A percentile compares a stretch with the other conserved stretches of the same genome.
Evolutionary conservation across 1,284 basidiomycete genomes (phyloP).

Genomic region (Malassezia equina): DNA sequence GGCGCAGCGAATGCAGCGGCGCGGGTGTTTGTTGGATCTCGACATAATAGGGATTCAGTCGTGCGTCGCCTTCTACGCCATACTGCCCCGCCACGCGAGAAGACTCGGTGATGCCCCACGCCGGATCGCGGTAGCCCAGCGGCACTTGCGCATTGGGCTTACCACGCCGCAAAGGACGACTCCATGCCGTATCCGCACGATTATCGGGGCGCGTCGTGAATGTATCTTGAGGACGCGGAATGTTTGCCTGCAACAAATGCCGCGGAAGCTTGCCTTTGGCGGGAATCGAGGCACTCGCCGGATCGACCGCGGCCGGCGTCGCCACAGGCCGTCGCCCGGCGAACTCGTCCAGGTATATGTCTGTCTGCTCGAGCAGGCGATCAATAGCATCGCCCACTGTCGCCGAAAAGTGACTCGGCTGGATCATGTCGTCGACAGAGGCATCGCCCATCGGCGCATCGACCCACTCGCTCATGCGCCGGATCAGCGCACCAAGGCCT

Average conservation of each 20-base stretch:
- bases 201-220: slow-evolving; percentile 43
- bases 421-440: not conserved
- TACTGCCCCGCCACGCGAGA: slow-evolving; percentile 29
- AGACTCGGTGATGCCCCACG: slow-evolving; percentile 1
- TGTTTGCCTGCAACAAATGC: slow-evolving; percentile 34
- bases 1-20: slow-evolving; percentile 48
- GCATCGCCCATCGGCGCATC: slow-evolving; percentile 42
- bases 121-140: slow-evolving; percentile 20
- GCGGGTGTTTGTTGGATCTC: slow-evolving; percentile 31
- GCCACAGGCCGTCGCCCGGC: slow-evolving; percentile 49
- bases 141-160: slow-evolving; percentile 42
- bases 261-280: slow-evolving; percentile 28
- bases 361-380: slow-evolving; percentile 69
- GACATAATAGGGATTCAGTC: slow-evolving; percentile 39
- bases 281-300: slow-evolving; percentile 16
- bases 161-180: slow-evolving; percentile 26
- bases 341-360: slow-evolving; percentile 69
- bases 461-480: slow-evolving; percentile 22
- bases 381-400: slow-evolving; percentile 73
- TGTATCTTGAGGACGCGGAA: slow-evolving; percentile 35
- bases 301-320: slow-evolving; percentile 15
- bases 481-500: slow-evolving; percentile 50
- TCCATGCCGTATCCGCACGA: slow-evolving; percentile 24
- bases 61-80: slow-evolving; percentile 39
- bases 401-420: slow-evolving; percentile 55